phyloP scores from a whole-genome alignment of 805 yeast genomes.

The Yarrowia sp. region DNA sequence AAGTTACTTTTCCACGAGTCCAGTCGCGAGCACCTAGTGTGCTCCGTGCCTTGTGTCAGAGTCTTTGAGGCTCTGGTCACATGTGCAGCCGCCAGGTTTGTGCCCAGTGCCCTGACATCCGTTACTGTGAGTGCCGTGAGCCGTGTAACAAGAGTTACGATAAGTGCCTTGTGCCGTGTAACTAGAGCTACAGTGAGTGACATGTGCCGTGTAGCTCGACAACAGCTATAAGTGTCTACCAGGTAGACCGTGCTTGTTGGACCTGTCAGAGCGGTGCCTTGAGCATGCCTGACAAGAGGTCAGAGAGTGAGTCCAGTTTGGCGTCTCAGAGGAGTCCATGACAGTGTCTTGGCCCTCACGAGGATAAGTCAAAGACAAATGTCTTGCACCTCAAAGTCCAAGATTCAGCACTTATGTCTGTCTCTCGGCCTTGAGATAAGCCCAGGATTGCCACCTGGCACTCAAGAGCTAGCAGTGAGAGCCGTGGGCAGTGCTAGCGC shows the following conservation, averaged over 20 bases:
- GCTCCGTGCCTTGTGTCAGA: slow-evolving; percentile 28
- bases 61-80: neutral
- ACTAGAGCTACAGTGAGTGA: no score
- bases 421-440: no score
- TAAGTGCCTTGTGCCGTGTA: no score
- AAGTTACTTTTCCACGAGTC: slow-evolving; percentile 13
- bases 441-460: no score
- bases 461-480: no score
- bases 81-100: slow-evolving; percentile 34
- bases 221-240: neutral
- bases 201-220: no score
- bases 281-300: no score
- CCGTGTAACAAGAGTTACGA: neutral
- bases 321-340: no score
- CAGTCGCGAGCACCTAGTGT: slow-evolving; percentile 21
- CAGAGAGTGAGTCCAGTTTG: neutral
- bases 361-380: no score
- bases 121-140: neutral
- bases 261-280: slow-evolving; percentile 2
- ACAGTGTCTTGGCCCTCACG: no score
- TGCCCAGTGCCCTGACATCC: slow-evolving; percentile 1
- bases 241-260: neutral
- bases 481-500: neutral
- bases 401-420: no score
- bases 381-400: no score